Percentiles rank a stretch among this genome's conserved stretches.
Evolutionary conservation across 2,329 filamentous ascomycete genomes (phyloP).

Genomic region (Penicillium sp.): DNA sequence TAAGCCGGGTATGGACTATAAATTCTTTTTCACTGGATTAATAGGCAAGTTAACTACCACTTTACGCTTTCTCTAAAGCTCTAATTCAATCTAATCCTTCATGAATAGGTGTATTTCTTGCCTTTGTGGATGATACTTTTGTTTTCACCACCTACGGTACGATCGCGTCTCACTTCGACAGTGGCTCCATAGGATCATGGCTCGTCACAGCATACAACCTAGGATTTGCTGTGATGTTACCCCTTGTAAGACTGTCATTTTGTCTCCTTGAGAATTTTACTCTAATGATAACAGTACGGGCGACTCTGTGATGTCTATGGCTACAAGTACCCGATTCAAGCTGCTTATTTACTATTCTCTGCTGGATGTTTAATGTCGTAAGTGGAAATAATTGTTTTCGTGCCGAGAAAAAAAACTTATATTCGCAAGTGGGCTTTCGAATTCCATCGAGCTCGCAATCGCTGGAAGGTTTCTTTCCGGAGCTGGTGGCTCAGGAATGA

Average conservation of each 20-base stretch:
- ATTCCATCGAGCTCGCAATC: background rate
- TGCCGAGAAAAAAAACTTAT: background rate
- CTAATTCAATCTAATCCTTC: background rate
- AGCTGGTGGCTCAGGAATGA: background rate
- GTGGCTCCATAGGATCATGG: background rate
- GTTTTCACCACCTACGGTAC: background rate
- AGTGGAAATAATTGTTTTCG: background rate
- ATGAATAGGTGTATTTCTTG: background rate
- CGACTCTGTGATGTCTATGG: background rate
- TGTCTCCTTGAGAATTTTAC: background rate
- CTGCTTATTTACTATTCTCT: background rate
- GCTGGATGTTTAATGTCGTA: background rate
- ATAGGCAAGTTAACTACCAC: background rate
- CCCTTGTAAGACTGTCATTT: background rate
- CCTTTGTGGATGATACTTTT: background rate
- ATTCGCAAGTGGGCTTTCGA: background rate
- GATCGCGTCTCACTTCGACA: background rate
- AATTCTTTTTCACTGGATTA: background rate
- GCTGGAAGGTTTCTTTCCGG: background rate
- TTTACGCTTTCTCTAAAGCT: background rate
- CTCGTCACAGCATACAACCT: background rate
- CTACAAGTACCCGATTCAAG: background rate
- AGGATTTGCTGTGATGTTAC: background rate
- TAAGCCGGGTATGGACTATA: background rate
- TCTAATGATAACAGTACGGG: background rate